Evolutionary conservation across 2,329 filamentous ascomycete genomes (phyloP).

Genomic region (Curvularia verruculosa): DNA sequence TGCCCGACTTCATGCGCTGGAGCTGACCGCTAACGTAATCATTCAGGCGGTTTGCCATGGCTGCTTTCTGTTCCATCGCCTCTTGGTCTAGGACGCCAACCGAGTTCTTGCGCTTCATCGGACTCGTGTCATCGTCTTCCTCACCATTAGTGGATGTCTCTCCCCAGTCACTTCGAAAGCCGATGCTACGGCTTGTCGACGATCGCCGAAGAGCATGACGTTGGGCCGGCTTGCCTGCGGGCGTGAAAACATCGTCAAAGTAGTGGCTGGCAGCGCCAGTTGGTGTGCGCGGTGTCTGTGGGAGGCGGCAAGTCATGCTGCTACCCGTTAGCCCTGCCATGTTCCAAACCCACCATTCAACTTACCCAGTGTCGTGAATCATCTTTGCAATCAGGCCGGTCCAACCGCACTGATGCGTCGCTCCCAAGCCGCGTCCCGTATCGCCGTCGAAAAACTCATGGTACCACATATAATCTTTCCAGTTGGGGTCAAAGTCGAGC

Average conservation of each 20-base stretch:
- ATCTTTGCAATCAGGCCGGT: slow-evolving; percentile 93
- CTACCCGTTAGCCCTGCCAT: slow-evolving; percentile 51
- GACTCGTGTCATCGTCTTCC: slow-evolving; percentile 40
- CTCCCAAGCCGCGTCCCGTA: slow-evolving; percentile 83
- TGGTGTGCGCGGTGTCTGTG: slow-evolving; percentile 90
- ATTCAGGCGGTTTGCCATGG: slow-evolving; percentile 68
- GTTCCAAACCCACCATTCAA: slow-evolving; percentile 20
- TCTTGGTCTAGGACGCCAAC: slow-evolving; percentile 62
- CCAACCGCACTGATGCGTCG: slow-evolving; percentile 96
- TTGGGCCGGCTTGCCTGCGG: slow-evolving; percentile 50
- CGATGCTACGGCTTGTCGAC: slow-evolving; percentile 82
- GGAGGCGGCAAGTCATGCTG: slow-evolving; percentile 50
- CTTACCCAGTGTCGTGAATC: slow-evolving; percentile 96
- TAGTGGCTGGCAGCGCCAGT: slow-evolving; percentile 85
- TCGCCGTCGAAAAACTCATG: slow-evolving; percentile 98
- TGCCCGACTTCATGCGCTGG: slow-evolving; percentile 69
- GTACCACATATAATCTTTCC: slow-evolving; percentile 95
- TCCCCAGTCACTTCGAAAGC: slow-evolving; percentile 75
- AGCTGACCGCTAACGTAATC: slow-evolving; percentile 84
- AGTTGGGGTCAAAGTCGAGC: slow-evolving; percentile 89
- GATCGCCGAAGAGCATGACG: slow-evolving; percentile 71
- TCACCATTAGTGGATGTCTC: slow-evolving; percentile 51
- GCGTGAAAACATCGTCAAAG: slow-evolving; percentile 88
- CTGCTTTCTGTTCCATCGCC: slow-evolving; percentile 49
- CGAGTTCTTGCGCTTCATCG: slow-evolving; percentile 50